Percentiles rank a stretch among this genome's conserved stretches.
phyloP scores from a whole-genome alignment of 225 moss, liverwort and hornwort genomes.

The Straminergon stramineum region DNA sequence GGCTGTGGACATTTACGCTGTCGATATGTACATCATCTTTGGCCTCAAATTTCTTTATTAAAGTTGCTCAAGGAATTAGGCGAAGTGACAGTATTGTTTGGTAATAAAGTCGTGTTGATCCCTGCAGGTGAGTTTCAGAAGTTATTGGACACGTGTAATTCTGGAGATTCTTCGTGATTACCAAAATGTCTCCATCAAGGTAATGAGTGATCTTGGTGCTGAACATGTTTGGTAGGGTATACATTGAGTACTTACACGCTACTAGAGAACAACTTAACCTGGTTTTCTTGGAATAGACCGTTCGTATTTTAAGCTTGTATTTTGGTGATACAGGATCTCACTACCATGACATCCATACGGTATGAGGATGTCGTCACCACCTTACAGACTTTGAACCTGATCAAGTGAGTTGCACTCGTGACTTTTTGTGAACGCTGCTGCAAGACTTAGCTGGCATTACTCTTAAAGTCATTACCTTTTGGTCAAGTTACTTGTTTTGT shows the following conservation, averaged over 20 bases:
- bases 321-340: slow-evolving; percentile 56
- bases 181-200: slow-evolving; percentile 88
- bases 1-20: neutral
- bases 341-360: slow-evolving; percentile 75
- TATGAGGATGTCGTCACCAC: slow-evolving; percentile 86
- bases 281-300: neutral
- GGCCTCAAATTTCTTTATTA: neutral
- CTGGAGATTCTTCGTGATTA: slow-evolving; percentile 79
- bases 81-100: neutral
- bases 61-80: neutral
- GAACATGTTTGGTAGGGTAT: neutral
- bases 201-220: slow-evolving; percentile 1
- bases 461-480: neutral
- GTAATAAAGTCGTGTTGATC: slow-evolving; percentile 1
- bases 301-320: neutral
- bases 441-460: neutral
- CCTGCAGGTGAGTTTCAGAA: slow-evolving; percentile 85
- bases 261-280: neutral
- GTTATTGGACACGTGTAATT: slow-evolving; percentile 87
- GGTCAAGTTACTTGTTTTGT: neutral
- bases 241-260: neutral
- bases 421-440: neutral
- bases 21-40: neutral
- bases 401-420: slow-evolving; percentile 51
- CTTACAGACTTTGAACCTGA: slow-evolving; percentile 73